These are phyloP conservation scores for Spizellomyces punctatus DNA, from an alignment of 192 early-diverging fungal genomes.

Conservation along the genomic window DNA sequence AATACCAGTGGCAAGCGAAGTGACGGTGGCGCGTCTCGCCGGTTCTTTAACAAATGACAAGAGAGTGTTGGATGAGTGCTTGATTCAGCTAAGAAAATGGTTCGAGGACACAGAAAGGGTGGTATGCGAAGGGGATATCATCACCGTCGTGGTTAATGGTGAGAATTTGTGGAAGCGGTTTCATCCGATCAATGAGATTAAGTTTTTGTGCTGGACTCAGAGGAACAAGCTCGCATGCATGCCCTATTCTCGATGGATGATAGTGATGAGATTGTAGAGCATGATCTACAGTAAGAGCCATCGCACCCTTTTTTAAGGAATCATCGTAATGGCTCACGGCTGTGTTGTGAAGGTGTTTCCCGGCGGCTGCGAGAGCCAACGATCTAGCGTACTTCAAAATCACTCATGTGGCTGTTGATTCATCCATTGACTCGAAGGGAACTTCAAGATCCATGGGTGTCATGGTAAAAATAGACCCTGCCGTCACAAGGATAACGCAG, in stretches of 20 bases:
- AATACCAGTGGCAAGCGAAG: slow-evolving; percentile 51
- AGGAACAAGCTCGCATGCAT: too few species aligned
- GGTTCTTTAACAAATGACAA: slow-evolving; percentile 64
- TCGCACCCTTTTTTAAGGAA: too few species aligned
- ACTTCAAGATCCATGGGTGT: too few species aligned
- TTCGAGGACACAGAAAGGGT: slow-evolving; percentile 66
- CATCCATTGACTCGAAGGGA: slow-evolving; percentile 16
- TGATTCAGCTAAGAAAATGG: slow-evolving; percentile 63
- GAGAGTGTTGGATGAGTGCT: slow-evolving; percentile 54
- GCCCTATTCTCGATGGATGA: neutral
- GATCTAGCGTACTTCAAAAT: slow-evolving; percentile 59
- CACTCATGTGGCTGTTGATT: slow-evolving; percentile 23
- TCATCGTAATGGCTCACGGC: too few species aligned
- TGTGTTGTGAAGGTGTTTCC: too few species aligned
- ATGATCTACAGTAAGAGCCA: slow-evolving; percentile 43
- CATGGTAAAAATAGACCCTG: slow-evolving; percentile 46
- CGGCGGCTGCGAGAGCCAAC: slow-evolving; percentile 4
- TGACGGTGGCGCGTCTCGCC: slow-evolving; percentile 70
- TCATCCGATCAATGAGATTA: neutral
- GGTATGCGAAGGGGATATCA: slow-evolving; percentile 70
- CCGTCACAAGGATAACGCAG: slow-evolving; percentile 63
- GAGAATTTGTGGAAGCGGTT: slow-evolving; percentile 28
- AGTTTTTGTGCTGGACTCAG: too few species aligned
- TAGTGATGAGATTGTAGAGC: slow-evolving; percentile 33
- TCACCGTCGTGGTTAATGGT: slow-evolving; percentile 69